Conservation (phyloP, 106 monocot genomes). For the Alisma plantagoaquatica region DNA sequence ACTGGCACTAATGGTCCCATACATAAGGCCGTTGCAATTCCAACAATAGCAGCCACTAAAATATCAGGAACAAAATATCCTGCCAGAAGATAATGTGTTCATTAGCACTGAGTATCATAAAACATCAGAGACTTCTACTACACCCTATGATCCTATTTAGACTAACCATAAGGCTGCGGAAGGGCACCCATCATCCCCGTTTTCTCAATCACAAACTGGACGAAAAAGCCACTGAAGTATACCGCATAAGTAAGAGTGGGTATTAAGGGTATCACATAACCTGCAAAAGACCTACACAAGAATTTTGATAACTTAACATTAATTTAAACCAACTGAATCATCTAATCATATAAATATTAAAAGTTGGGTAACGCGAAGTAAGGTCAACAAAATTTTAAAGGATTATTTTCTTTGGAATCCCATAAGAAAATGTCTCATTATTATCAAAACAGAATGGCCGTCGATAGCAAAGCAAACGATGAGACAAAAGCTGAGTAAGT, state of each 20-base stretch:
- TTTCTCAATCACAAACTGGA: conserved; percentile 95
- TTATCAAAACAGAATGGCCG: no score
- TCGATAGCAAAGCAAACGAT: no score
- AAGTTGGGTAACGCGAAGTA: no score
- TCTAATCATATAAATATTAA: no score
- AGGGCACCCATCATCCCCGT: conserved; percentile 99
- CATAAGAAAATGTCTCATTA: no score
- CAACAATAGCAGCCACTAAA: conserved; percentile 70
- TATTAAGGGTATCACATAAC: conserved; percentile 58
- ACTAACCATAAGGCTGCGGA: conserved; percentile 85
- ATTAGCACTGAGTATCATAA: not conserved
- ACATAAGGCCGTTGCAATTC: conserved; percentile 73
- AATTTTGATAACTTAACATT: no score
- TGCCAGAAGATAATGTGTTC: conserved; percentile 15
- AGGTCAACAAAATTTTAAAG: no score
- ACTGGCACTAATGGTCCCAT: conserved; percentile 78
- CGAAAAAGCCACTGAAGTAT: conserved; percentile 77
- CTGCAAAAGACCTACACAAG: conserved; percentile 58
- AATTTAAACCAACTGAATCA: no score
- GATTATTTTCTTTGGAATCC: no score
- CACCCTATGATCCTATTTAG: not conserved
- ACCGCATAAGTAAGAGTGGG: conserved; percentile 56
- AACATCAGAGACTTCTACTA: not conserved
- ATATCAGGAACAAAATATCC: conserved; percentile 89
- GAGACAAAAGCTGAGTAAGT: no score